Percentiles rank a stretch among this genome's conserved stretches.
Evolutionary conservation across 306 rosid species (phyloP).

Genomic region (Dalbergia cochinchinensis): DNA sequence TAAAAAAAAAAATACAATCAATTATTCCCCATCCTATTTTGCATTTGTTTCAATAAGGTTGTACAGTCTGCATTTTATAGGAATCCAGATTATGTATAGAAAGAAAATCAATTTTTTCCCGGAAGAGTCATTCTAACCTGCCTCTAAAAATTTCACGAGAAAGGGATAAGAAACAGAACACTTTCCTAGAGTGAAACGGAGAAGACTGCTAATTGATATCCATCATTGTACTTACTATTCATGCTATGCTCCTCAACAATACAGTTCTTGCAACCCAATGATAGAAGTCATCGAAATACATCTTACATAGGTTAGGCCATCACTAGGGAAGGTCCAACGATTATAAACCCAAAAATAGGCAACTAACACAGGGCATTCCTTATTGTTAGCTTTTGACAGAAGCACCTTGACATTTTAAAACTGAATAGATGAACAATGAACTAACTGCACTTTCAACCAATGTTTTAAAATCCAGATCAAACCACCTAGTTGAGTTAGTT

Average conservation of each 20-base stretch:
- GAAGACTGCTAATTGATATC: neutral
- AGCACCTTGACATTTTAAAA: neutral
- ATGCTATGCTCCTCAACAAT: no score
- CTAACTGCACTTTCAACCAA: conserved; percentile 2
- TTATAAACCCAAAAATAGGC: neutral
- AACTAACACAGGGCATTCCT: neutral
- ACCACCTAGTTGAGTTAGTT: no score
- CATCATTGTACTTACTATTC: neutral
- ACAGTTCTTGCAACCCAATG: no score
- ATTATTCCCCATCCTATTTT: neutral
- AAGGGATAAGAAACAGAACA: neutral
- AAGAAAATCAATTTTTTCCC: no score
- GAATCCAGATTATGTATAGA: no score
- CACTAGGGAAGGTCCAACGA: neutral
- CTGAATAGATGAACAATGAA: conserved; percentile 23
- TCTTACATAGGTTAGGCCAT: neutral
- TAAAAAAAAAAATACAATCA: neutral
- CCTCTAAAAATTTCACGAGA: neutral
- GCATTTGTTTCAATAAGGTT: neutral
- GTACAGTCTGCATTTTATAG: no score
- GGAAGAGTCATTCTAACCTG: neutral
- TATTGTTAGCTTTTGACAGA: neutral
- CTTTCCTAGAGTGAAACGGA: neutral
- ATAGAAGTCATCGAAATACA: no score
- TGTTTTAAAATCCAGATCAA: no score